Evolutionary conservation across 129 eudicot species (phyloP).

Genomic region (Flaveria robusta): DNA sequence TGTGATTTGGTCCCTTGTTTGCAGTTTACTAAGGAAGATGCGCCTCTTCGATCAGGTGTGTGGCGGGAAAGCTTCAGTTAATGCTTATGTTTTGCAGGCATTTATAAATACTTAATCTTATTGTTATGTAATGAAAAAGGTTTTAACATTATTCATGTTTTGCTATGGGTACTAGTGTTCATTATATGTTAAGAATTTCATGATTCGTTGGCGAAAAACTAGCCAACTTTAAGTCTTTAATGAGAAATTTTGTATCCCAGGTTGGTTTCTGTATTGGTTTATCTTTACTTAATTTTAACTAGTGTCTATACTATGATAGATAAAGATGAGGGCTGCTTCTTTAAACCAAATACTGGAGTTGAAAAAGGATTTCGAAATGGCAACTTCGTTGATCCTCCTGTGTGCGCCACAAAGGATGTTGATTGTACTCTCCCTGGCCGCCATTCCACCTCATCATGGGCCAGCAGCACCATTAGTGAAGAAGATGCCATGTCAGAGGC

Average conservation of each 20-base stretch:
- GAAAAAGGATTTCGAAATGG: constrained; percentile 37
- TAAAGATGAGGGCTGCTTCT: constrained; percentile 38
- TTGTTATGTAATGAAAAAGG: not conserved
- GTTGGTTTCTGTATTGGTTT: not conserved
- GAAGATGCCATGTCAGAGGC: constrained; percentile 40
- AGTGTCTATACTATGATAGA: constrained; percentile 37
- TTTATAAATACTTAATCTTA: constrained; percentile 9
- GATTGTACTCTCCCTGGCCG: constrained; percentile 37
- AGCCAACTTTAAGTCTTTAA: not conserved
- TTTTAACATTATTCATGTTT: not conserved
- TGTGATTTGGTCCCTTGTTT: constrained; percentile 34
- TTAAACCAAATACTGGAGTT: constrained; percentile 26
- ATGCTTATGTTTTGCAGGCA: constrained; percentile 1
- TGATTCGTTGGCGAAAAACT: not conserved
- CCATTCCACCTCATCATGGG: constrained; percentile 52
- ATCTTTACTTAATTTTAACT: constrained; percentile 30
- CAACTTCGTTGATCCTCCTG: constrained; percentile 24
- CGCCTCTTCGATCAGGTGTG: constrained; percentile 48
- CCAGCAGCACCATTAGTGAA: constrained; percentile 50
- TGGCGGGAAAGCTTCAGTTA: constrained; percentile 13
- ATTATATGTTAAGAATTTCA: not conserved
- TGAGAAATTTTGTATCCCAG: not conserved
- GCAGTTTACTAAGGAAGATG: constrained; percentile 38
- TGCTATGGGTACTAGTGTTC: not conserved
- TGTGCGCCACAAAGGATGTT: constrained; percentile 25